phyloP scores from a whole-genome alignment of 2,329 filamentous ascomycete genomes.

The Diaporthe aspalathi region DNA sequence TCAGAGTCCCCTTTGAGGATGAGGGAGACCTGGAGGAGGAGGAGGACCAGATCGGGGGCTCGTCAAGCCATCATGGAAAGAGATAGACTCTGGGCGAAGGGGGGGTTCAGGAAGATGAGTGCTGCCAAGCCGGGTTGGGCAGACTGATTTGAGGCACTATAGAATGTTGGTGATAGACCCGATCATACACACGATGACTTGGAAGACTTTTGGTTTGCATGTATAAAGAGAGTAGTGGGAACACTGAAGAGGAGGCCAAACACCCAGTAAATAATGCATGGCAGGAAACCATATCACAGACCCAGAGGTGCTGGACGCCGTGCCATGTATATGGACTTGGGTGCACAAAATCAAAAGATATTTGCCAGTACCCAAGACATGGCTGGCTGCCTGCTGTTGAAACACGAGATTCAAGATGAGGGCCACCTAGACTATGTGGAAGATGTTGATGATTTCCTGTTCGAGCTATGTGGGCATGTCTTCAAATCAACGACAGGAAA shows the following conservation, averaged over 20 bases:
- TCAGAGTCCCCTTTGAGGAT: constrained; percentile 35
- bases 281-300: too few relatives aligned
- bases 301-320: not conserved
- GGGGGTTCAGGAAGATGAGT: too few relatives aligned
- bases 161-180: not conserved
- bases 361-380: not conserved
- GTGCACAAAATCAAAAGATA: not conserved
- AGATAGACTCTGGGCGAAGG: not conserved
- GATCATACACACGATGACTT: not conserved
- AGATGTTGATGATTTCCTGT: not conserved
- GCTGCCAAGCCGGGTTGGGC: not conserved
- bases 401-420: too few relatives aligned
- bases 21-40: constrained; percentile 32
- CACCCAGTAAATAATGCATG: not conserved
- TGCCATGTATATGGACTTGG: not conserved
- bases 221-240: not conserved
- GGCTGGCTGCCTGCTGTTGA: too few relatives aligned
- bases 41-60: constrained; percentile 9
- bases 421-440: not conserved
- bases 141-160: not conserved
- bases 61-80: not conserved
- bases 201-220: not conserved
- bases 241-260: not conserved
- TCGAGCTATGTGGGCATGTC: not conserved
- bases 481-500: not conserved